phyloP scores from a whole-genome alignment of 2,329 filamentous ascomycete genomes.

The Beauveria sp. region DNA sequence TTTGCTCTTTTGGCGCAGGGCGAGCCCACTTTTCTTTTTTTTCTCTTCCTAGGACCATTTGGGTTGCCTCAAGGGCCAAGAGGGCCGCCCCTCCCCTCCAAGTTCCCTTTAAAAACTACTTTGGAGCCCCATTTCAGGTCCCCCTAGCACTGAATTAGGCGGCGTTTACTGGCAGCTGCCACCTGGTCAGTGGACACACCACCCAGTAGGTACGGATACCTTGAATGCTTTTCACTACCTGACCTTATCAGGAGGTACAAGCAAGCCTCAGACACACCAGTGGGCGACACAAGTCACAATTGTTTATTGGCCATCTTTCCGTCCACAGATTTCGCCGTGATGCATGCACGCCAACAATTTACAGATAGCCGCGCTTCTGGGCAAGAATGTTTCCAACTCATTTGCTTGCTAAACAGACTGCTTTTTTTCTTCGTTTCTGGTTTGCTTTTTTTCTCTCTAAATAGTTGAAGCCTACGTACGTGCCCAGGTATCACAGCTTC shows the following conservation, averaged over 20 bases:
- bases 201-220: not conserved
- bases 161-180: not conserved
- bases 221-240: not conserved
- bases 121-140: not conserved
- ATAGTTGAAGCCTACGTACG: not conserved
- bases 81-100: not conserved
- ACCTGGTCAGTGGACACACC: not conserved
- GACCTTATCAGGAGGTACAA: not conserved
- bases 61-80: not conserved
- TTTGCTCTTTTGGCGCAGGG: constrained; percentile 2
- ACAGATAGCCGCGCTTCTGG: no score
- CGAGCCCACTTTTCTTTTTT: constrained; percentile 3
- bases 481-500: no score
- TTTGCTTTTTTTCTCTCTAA: not conserved
- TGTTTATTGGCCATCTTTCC: not conserved
- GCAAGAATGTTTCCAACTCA: not conserved
- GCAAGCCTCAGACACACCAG: not conserved
- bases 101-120: no score
- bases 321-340: not conserved
- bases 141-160: not conserved
- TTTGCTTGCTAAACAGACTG: not conserved
- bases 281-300: not conserved
- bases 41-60: constrained; percentile 2
- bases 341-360: not conserved
- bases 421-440: not conserved